Conservation (phyloP, 2,329 filamentous ascomycete species). For the Penicillium sp. region DNA sequence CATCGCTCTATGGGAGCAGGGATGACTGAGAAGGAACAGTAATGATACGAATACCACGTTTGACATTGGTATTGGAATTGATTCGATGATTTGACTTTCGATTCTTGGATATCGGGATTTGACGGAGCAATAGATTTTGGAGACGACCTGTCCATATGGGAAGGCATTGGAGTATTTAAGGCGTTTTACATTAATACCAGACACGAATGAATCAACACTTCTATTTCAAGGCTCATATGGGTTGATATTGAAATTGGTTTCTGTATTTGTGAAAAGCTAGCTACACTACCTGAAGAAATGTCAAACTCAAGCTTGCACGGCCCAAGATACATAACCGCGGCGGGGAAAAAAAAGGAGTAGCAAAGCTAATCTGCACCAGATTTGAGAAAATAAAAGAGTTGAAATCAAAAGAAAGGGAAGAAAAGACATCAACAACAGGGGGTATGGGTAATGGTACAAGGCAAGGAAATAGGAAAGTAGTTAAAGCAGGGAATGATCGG, state of each 20-base stretch:
- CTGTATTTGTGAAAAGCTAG: not conserved
- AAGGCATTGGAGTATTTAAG: too few species aligned
- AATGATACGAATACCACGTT: too few species aligned
- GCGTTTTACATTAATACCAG: too few species aligned
- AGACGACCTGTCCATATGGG: too few species aligned
- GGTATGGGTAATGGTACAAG: slow-evolving; percentile 31
- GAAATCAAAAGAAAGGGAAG: slow-evolving; percentile 1
- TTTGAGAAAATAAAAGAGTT: not conserved
- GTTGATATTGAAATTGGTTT: not conserved
- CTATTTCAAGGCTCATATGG: not conserved
- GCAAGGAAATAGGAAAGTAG: slow-evolving; percentile 9
- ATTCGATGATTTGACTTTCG: too few species aligned
- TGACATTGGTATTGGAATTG: too few species aligned
- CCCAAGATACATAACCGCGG: not conserved
- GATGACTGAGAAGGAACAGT: too few species aligned
- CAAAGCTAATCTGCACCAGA: not conserved
- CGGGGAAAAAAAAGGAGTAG: not conserved
- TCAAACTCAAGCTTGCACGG: not conserved
- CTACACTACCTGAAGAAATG: not conserved
- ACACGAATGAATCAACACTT: too few species aligned
- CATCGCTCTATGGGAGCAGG: too few species aligned
- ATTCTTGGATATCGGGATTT: too few species aligned
- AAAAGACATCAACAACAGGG: slow-evolving; percentile 24
- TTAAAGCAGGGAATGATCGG: slow-evolving; percentile 7
- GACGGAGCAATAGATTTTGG: too few species aligned